Percentiles rank a stretch among this genome's conserved stretches.
Evolutionary conservation across 1,139 yeast species (phyloP).

Genomic region (Debaryomycetaceae sp.): DNA sequence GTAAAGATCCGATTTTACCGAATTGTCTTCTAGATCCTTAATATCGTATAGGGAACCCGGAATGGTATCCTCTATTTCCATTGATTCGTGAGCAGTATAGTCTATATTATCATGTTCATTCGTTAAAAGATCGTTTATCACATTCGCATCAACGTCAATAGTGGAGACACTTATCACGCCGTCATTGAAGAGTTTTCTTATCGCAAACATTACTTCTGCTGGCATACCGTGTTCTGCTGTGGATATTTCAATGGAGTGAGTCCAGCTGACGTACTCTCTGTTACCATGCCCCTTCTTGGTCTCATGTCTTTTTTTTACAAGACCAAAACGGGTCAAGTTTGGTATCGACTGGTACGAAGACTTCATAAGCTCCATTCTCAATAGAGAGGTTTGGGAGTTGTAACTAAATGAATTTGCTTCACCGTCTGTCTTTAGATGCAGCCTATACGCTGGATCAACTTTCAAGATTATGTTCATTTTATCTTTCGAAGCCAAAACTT

Average conservation of each 20-base stretch:
- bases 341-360: slow-evolving; percentile 12
- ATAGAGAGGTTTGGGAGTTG: not conserved
- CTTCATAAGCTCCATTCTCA: slow-evolving; percentile 7
- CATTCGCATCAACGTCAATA: not conserved
- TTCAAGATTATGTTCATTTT: not conserved
- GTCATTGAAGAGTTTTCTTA: slow-evolving; percentile 1
- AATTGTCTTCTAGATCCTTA: not conserved
- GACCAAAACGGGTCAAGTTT: slow-evolving; percentile 7
- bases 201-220: slow-evolving; percentile 1
- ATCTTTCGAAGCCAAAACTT: not conserved
- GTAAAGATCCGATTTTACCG: slow-evolving; percentile 6
- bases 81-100: not conserved
- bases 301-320: slow-evolving; percentile 10
- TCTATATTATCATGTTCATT: not conserved
- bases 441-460: slow-evolving; percentile 1
- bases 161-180: slow-evolving; percentile 3
- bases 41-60: slow-evolving; percentile 5
- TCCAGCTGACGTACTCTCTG: slow-evolving; percentile 11
- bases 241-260: slow-evolving; percentile 10
- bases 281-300: slow-evolving; percentile 22
- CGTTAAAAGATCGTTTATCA: not conserved
- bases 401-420: slow-evolving; percentile 1
- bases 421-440: not conserved
- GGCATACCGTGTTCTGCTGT: slow-evolving; percentile 1
- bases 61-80: not conserved